Base-by-base conservation (phyloP, 139 green algal species). In the Coelastrella sp. region DNA sequence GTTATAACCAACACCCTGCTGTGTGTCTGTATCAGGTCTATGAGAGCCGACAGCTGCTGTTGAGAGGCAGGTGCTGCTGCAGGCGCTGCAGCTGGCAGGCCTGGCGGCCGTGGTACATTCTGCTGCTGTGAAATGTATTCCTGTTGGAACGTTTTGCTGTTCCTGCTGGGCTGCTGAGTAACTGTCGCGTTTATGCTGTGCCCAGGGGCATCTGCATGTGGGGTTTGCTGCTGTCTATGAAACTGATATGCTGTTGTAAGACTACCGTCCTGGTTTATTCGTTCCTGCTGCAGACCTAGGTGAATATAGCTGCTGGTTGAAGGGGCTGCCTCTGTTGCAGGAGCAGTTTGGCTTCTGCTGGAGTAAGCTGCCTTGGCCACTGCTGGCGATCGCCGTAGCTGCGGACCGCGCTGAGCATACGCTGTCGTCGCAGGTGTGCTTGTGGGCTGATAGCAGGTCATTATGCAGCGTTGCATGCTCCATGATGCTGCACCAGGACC, bases 1-100 rank as follows among this genome's bases (percentile, higher is more conserved):
- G 89, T 94, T 54, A 94, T 77, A 4, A 92, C 90, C 13, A 92
- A 20, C 2, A 93, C 73, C 11, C 66, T 89, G 8, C 57, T 32
- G 47, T 65, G 68, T 13, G 47, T 32, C n/a, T 60, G 71, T 8
- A 95, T 85, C 17, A 96, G 80, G 13, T 95, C 92, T 0, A 93
- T 94, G 8, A 97, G 90, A 22, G 86, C 17, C 3, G 95, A 85
- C 20, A 97, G 73, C 47, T 94, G 85, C 20, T 83, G 64, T 17
- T 93, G 47, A 3, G 47, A 85, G 4, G 94, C 87, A 11, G 92
- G 94, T 10, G 87, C 65, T 56, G 90, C 80, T 47, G 74, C 11
- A 17, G 94, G 92, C 14, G 92, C 90, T 71, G 89, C 88, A 61
- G 71, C 58, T 11, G 77, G 73, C 17, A 91, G 6, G 60, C 76